Conservation (phyloP, 768 basidiomycete genomes). For the Steccherinum ochraceum region DNA sequence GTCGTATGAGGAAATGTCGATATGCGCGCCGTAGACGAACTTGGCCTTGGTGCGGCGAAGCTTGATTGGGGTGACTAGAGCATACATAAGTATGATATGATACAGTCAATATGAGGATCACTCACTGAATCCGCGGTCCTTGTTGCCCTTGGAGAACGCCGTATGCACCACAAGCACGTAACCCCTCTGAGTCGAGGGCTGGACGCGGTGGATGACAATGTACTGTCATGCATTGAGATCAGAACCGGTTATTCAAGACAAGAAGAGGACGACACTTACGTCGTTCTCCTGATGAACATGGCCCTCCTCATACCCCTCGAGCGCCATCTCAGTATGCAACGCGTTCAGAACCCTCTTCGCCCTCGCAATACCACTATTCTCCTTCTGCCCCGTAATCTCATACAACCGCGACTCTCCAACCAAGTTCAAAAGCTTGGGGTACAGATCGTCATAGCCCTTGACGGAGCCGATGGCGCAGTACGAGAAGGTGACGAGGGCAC, state of each 20-base stretch:
- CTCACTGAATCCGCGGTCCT: slow-evolving; percentile 77
- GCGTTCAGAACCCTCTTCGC: slow-evolving; percentile 71
- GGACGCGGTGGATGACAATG: slow-evolving; percentile 87
- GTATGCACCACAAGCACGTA: slow-evolving; percentile 91
- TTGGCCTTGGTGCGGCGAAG: slow-evolving; percentile 73
- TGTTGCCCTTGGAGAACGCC: slow-evolving; percentile 79
- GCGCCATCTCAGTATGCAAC: slow-evolving; percentile 86
- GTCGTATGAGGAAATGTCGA: slow-evolving; percentile 64
- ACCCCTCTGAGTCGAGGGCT: slow-evolving; percentile 85
- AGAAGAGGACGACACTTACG: slow-evolving; percentile 39
- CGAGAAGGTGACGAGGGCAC: slow-evolving; percentile 88
- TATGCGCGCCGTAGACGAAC: slow-evolving; percentile 74
- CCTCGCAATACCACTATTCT: slow-evolving; percentile 28
- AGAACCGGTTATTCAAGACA: neutral
- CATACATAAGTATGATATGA: slow-evolving; percentile 5
- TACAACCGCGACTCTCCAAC: slow-evolving; percentile 82
- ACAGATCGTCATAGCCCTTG: slow-evolving; percentile 96
- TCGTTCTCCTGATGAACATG: slow-evolving; percentile 97
- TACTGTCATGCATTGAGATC: slow-evolving; percentile 48
- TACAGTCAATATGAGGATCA: neutral
- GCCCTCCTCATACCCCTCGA: slow-evolving; percentile 83
- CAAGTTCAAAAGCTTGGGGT: slow-evolving; percentile 88
- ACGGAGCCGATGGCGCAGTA: slow-evolving; percentile 86
- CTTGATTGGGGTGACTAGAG: slow-evolving; percentile 74
- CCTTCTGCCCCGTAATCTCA: slow-evolving; percentile 50